phyloP scores from a whole-genome alignment of 148 eudicot genomes.

The Spergularia marina region DNA sequence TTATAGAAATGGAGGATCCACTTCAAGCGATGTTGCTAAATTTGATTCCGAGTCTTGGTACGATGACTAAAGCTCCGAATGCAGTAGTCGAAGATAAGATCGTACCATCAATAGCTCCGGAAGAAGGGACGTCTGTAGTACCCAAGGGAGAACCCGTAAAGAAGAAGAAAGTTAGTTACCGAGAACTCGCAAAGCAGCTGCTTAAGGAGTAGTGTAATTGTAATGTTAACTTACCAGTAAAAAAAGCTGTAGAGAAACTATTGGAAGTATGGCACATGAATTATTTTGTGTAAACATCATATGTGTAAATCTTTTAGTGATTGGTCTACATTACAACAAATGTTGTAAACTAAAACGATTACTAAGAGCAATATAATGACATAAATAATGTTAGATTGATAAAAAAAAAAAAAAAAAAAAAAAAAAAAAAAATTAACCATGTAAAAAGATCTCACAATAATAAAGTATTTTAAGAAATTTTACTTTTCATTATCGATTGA shows the following conservation, averaged over 20 bases:
- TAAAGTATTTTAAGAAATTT: too few relatives aligned
- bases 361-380: too few relatives aligned
- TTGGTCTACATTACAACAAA: too few relatives aligned
- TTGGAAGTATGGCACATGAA: too few relatives aligned
- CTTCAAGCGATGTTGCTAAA: constrained; percentile 58
- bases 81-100: constrained; percentile 21
- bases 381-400: too few relatives aligned
- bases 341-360: too few relatives aligned
- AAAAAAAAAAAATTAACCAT: too few relatives aligned
- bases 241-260: neutral
- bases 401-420: too few relatives aligned
- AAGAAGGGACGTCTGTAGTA: constrained; percentile 22
- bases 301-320: too few relatives aligned
- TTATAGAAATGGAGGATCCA: constrained; percentile 52
- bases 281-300: too few relatives aligned
- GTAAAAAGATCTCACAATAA: too few relatives aligned
- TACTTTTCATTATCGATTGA: too few relatives aligned
- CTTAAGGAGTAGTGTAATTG: constrained; percentile 47
- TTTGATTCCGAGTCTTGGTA: constrained; percentile 60
- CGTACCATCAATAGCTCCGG: neutral
- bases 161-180: constrained; percentile 80
- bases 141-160: constrained; percentile 38
- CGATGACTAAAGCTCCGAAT: constrained; percentile 22
- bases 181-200: constrained; percentile 53
- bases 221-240: neutral